Evolutionary conservation across 1,284 basidiomycete species (phyloP).

Genomic region (Cystobasidium sp.): DNA sequence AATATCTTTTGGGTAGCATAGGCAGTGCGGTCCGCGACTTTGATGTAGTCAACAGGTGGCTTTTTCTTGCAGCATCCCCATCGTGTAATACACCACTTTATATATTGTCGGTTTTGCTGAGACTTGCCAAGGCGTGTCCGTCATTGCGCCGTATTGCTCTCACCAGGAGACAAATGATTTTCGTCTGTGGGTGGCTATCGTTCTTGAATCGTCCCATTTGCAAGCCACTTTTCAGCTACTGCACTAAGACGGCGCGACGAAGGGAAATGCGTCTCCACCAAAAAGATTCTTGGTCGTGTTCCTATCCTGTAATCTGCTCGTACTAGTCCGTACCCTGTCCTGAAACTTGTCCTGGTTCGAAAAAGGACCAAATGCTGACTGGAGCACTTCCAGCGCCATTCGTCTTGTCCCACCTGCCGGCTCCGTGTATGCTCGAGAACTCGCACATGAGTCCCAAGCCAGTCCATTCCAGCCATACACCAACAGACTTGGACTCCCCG

Average conservation of each 20-base stretch:
- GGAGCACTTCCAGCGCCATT: constrained; percentile 65
- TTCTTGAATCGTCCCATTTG: background rate
- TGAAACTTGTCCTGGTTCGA: constrained; percentile 54
- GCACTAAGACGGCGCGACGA: too few species aligned
- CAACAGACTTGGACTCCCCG: constrained; percentile 30
- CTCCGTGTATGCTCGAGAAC: constrained; percentile 75
- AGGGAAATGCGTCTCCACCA: background rate
- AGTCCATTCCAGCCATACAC: constrained; percentile 89
- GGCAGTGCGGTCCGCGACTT: background rate
- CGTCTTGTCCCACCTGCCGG: constrained; percentile 80
- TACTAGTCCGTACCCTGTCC: constrained; percentile 39
- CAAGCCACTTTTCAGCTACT: background rate
- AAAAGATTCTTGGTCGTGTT: background rate
- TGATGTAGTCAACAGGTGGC: too few species aligned
- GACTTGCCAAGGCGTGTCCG: too few species aligned
- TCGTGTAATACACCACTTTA: too few species aligned
- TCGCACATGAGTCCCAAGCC: constrained; percentile 77
- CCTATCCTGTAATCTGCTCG: background rate
- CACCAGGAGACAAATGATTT: too few species aligned
- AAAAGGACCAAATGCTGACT: constrained; percentile 75
- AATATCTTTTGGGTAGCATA: constrained; percentile 18
- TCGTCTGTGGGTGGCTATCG: background rate
- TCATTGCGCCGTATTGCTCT: too few species aligned
- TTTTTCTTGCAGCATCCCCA: too few species aligned
- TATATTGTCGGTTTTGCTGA: too few species aligned